Percentiles rank a stretch among this genome's conserved stretches.
Conservation (phyloP, 345 rosid genomes). For the Draba incana region DNA sequence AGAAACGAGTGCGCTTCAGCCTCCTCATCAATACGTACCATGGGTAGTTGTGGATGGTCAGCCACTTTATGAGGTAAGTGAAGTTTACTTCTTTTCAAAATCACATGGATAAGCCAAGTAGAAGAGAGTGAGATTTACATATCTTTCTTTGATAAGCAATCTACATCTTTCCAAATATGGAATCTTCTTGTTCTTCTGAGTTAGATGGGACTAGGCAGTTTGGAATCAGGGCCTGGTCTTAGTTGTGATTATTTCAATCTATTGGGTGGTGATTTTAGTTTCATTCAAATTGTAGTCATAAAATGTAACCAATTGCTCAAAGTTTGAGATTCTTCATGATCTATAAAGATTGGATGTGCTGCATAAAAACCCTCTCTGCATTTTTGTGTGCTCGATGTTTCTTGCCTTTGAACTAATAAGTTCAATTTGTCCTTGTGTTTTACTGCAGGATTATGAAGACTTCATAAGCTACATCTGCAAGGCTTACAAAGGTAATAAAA, state of each 20-base stretch:
- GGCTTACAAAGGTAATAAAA: constrained; percentile 60
- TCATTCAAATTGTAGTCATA: too few species aligned
- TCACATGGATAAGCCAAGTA: background rate
- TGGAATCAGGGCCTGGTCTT: background rate
- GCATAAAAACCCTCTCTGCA: background rate
- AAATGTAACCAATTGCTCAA: too few species aligned
- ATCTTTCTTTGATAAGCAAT: too few species aligned
- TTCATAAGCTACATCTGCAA: constrained; percentile 78
- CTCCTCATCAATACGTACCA: constrained; percentile 89
- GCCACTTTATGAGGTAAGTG: constrained; percentile 89
- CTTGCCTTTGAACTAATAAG: constrained; percentile 4
- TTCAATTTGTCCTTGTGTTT: background rate
- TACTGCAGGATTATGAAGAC: constrained; percentile 72
- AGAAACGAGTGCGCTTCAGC: constrained; percentile 79
- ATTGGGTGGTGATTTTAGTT: too few species aligned
- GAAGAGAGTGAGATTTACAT: too few species aligned
- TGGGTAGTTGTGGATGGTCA: constrained; percentile 94
- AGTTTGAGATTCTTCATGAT: constrained; percentile 4
- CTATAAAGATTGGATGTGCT: background rate
- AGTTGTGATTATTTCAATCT: background rate
- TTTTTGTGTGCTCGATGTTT: constrained; percentile 4
- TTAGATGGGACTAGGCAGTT: constrained; percentile 6
- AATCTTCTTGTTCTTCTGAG: background rate
- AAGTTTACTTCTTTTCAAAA: background rate
- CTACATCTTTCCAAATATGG: background rate